Evolutionary conservation across 176 grass and related monocot species (phyloP), one percentile per base, ranked within the genome.

Genomic region (Metroxylon sagu): DNA sequence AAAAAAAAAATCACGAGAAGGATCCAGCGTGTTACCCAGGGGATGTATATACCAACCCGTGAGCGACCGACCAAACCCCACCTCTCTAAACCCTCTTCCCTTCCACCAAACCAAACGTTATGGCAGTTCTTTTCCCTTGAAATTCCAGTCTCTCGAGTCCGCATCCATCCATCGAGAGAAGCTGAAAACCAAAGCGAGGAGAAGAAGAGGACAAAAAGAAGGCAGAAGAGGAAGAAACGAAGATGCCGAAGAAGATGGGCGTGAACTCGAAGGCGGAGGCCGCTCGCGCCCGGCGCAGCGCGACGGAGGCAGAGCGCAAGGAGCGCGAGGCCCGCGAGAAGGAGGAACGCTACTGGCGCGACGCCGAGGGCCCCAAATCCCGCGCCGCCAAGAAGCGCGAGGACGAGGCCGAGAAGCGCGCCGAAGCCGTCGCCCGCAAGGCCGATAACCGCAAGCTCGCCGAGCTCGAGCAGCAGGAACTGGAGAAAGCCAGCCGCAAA

Each of bases 201-300:
- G 31, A 35, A 43, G 35, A 43, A 43, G 12, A 10, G 35, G 10
- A 1, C 21, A 0, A 23, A 23, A 23, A 23, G 21, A 23, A 23
- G 21, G 21, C 21, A 43, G 35, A 43, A 35, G 31, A 35, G 10
- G 35, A 43, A 43, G 12, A 10, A 10, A 23, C 21, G 10, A 43
- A 43, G 66, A 98, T 98, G 93, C 93, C 87, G 87, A 98, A 92
- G 87, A 98, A 98, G 93, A 88, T 97, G 93, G 87, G 87, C 15
- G 71, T 86, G 2, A 97, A 97, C 84, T 82, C 93, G 39, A 97
- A 97, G 87, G 93, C 93, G 60, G 93, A 97, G 73, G 87, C 78
- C 16, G 87, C 81, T 61, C 84, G 84, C 48, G 84, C 89, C 55
- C 78, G 87, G 25, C 80, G 75, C 21, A 83, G 87, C 56, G 66